Base-by-base conservation (phyloP, 75 land plant species). In the Ceratopteris richardii region DNA sequence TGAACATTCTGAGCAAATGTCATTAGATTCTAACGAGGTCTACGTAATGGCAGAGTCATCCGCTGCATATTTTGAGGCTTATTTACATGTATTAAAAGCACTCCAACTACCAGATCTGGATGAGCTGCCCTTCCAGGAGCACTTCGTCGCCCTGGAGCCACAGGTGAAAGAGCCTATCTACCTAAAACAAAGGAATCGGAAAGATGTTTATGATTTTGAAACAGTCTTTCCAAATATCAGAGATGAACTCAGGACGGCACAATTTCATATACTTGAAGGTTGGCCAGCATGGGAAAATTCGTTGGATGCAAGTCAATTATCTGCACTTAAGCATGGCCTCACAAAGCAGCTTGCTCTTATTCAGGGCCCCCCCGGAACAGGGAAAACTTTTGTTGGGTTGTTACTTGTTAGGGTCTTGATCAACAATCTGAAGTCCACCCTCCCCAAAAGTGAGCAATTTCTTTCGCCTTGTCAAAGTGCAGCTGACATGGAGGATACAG, bases 361-460 rank as follows among this genome's bases (percentile, higher is more conserved):
- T 43, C 73, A 70, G 42, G 73, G 73, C 13, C 73, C 73, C 21
- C 73, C 73, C 16, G 73, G 73, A 0, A 70, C 73, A 1, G 73
- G 73, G 29, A 70, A 70, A 31, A 70, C 73, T 14, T 70, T 70
- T 37, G 60, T 70, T 9, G 73, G 73, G 17, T 31, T 42, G 9
- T 13, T 56, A 10, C 55, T 70, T 6, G 46, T 44, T 23, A 56
- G 31, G 25, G 12, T 30, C 4, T 29, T 70, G 33, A 37, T 70
- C 2, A 20, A 29, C 26, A 66, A 28, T 40, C 27, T 67, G 14
- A 3, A 33, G 37, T 33, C 37, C 37, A 33, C 9, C 37, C 9
- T 3, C 37, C 3, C 37, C 37, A 3, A 33, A 33, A 33, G 3
- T 33, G 7, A 33, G 9, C 37, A 33, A 9, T 4, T 4, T 3